Evolutionary conservation across 2,329 filamentous ascomycete species (phyloP).

Genomic region (Colletotrichum destructivum): DNA sequence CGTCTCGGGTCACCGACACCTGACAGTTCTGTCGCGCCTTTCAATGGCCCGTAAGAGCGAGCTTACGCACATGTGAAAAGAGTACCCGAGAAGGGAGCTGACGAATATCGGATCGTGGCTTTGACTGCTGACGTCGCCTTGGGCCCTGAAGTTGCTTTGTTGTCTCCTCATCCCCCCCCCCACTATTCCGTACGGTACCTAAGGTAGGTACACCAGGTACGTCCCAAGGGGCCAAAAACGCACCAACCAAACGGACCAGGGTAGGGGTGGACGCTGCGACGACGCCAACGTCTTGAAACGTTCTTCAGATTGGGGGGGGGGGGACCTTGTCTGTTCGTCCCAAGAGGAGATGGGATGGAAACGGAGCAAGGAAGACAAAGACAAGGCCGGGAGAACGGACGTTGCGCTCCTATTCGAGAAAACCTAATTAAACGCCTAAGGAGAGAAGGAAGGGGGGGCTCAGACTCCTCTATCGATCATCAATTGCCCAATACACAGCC

Average conservation of each 20-base stretch:
- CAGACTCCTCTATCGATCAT: no score
- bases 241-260: background rate
- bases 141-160: background rate
- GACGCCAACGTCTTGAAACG: constrained; percentile 20
- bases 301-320: background rate
- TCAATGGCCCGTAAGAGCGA: background rate
- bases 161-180: background rate
- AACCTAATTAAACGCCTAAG: background rate
- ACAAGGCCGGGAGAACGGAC: background rate
- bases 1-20: background rate
- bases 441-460: no score
- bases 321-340: background rate
- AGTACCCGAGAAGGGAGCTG: background rate
- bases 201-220: no score
- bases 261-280: constrained; percentile 15
- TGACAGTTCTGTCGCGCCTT: background rate
- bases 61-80: background rate
- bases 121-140: constrained; percentile 18
- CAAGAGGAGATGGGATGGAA: constrained; percentile 10
- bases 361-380: no score
- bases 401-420: background rate
- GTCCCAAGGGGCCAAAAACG: no score
- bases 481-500: background rate
- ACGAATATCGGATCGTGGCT: background rate
- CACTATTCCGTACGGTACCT: background rate